Evolutionary conservation across 257 asterid species (phyloP), one percentile per base, ranked within the genome.

Genomic region (Solanum peruvianum): DNA sequence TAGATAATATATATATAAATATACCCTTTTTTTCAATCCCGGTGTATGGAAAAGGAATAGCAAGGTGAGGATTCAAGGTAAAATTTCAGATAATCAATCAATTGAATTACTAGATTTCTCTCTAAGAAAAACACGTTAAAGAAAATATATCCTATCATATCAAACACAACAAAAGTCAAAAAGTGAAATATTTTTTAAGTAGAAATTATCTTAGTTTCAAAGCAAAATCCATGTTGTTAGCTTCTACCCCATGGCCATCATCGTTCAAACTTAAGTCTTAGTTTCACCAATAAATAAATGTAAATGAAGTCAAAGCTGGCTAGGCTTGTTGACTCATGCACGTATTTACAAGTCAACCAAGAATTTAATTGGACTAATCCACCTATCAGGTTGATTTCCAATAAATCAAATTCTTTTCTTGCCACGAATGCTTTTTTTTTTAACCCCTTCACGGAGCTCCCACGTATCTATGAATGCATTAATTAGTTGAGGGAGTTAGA

Each of bases 361-460:
- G 69, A 42, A 73, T 31, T 84, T 58, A 87, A 31, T 92, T 91
- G 92, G 93, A 91, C 92, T 60, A 60, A 60, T 11, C 92, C 89
- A 86, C 87, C 49, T 89, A 90, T 87, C 89, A 83, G 93, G 91
- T 78, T 86, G 89, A 78, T 77, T 89, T 85, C 89, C 94, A 92
- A 86, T 91, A 87, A 67, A n/a, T 80, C 44, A 11, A 47, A 80
- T 80, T 47, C 3, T 60, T 60, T 21, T 60, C 67, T 60, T 60
- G 67, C 67, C 29, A 60, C 67, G 3, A 60, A 21, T 21, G 29
- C 13, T 8, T 8, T 58, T 42, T 42, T 20, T 6, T 58, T 58
- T 58, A 1, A 20, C 25, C 66, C 25, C 66, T 58, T 25, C 66
- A 58, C 11, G 64, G 25, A 56, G 66, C 66, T 56, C 66, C 23